Conservation (phyloP, 2,329 filamentous ascomycete species). For the Neurospora crassa region DNA sequence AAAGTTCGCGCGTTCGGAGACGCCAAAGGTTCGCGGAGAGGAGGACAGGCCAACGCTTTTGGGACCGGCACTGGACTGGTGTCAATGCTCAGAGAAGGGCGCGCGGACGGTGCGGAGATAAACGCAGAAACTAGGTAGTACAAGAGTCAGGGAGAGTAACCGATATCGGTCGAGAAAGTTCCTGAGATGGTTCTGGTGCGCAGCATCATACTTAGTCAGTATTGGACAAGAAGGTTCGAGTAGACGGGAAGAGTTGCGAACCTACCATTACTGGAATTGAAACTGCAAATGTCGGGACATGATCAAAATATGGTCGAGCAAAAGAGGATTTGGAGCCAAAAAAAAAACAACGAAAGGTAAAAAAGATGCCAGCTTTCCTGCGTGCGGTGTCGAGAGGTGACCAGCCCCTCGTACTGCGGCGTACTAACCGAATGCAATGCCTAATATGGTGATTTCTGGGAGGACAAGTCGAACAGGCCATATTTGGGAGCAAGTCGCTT, state of each 20-base stretch:
- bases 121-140: not conserved
- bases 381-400: not conserved
- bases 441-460: not conserved
- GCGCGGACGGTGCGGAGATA: not conserved
- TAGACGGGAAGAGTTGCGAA: not conserved
- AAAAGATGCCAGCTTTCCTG: not conserved
- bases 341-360: not conserved
- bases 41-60: not conserved
- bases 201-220: not conserved
- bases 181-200: not conserved
- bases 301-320: not conserved
- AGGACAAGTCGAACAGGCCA: no score
- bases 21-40: not conserved
- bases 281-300: not conserved
- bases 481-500: no score
- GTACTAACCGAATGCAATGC: not conserved
- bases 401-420: not conserved
- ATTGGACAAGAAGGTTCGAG: not conserved
- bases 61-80: not conserved
- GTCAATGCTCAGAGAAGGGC: not conserved
- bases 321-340: not conserved
- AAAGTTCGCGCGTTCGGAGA: not conserved
- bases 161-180: not conserved
- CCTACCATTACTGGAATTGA: not conserved
- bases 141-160: not conserved